Conservation (phyloP, 306 rosid genomes). For the Rubus parviflorus region DNA sequence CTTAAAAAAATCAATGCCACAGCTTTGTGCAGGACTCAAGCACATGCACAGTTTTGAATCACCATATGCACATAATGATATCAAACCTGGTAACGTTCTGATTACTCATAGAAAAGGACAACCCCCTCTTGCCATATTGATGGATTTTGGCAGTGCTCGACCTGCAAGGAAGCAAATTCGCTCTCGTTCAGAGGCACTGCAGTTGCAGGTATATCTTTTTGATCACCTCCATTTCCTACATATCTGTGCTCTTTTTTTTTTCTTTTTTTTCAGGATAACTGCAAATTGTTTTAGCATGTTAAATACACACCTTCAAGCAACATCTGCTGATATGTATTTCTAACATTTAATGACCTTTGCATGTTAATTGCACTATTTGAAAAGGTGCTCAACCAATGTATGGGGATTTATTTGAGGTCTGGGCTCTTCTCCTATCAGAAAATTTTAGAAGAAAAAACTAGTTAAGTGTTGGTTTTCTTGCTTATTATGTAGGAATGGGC, state of each 20-base stretch:
- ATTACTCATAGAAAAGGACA: conserved; percentile 73
- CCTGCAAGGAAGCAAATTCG: conserved; percentile 82
- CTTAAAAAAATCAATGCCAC: conserved; percentile 37
- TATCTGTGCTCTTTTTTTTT: neutral
- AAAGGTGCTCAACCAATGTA: neutral
- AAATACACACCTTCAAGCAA: neutral
- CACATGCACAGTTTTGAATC: conserved; percentile 94
- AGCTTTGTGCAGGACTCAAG: conserved; percentile 98
- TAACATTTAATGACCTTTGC: neutral
- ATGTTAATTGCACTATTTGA: neutral
- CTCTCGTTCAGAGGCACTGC: conserved; percentile 87
- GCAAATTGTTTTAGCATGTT: neutral
- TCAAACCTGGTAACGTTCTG: conserved; percentile 96
- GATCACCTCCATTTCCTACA: neutral
- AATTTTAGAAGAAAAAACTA: neutral
- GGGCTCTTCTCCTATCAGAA: neutral
- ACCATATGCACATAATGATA: conserved; percentile 95
- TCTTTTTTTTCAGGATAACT: neutral
- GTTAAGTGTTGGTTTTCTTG: conserved; percentile 11
- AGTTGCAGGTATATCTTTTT: conserved; percentile 70
- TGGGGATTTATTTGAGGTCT: conserved; percentile 2
- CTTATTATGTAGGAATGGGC: conserved; percentile 88
- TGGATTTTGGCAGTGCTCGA: conserved; percentile 98
- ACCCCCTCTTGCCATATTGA: conserved; percentile 86
- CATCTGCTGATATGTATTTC: neutral